phyloP scores from a whole-genome alignment of 768 basidiomycete genomes.

The Jaapia argillacea region DNA sequence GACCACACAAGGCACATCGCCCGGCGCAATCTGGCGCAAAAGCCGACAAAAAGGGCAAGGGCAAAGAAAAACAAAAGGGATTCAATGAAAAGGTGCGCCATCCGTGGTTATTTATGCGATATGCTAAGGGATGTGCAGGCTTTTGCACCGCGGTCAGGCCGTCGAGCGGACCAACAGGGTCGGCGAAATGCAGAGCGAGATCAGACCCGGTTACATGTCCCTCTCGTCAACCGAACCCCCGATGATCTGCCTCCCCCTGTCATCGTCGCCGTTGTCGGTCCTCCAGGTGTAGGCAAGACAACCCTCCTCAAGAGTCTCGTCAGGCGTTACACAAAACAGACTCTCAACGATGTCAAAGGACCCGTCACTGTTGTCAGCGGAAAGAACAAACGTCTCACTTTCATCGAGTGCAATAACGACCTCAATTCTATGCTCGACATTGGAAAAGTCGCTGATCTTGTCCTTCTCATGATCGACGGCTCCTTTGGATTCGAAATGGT shows the following conservation, averaged over 20 bases:
- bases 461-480: constrained; percentile 95
- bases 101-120: constrained; percentile 1
- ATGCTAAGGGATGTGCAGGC: constrained; percentile 38
- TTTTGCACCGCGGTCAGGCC: constrained; percentile 87
- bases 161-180: constrained; percentile 81
- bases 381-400: constrained; percentile 88
- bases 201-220: constrained; percentile 92
- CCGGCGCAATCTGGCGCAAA: constrained; percentile 63
- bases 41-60: constrained; percentile 67
- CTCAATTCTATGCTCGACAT: constrained; percentile 98
- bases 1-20: constrained; percentile 76
- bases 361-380: constrained; percentile 93
- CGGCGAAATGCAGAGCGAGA: constrained; percentile 87
- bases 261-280: constrained; percentile 90
- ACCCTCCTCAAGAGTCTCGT: constrained; percentile 89
- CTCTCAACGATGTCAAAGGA: constrained; percentile 79
- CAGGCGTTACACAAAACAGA: constrained; percentile 89
- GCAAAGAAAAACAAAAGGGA: constrained; percentile 60
- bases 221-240: constrained; percentile 90
- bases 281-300: constrained; percentile 94
- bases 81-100: constrained; percentile 82
- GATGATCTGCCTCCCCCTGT: constrained; percentile 88
- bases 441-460: constrained; percentile 92
- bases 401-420: constrained; percentile 96
- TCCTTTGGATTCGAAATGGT: constrained; percentile 99